Conservation (phyloP, 2,329 filamentous ascomycete species). For the Tolypocladium cylindrosporum region DNA sequence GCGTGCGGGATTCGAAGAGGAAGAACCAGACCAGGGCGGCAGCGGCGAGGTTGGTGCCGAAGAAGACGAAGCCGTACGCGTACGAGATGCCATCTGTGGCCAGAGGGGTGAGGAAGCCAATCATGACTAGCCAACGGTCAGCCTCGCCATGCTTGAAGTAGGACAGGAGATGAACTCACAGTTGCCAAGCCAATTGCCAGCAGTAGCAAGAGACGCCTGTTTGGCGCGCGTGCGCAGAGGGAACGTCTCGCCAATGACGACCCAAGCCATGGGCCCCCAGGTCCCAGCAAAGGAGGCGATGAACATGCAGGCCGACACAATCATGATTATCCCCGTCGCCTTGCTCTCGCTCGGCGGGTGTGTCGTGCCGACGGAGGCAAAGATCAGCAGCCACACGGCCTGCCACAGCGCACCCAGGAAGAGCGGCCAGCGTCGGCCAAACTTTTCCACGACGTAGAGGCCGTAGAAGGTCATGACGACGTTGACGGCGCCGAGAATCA, state of each 20-base stretch:
- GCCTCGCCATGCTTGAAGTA: neutral
- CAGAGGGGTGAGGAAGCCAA: slow-evolving; percentile 59
- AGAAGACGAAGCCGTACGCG: slow-evolving; percentile 56
- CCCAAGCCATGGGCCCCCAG: slow-evolving; percentile 63
- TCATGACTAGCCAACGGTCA: slow-evolving; percentile 35
- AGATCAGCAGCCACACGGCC: slow-evolving; percentile 53
- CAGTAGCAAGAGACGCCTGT: slow-evolving; percentile 43
- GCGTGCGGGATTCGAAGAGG: slow-evolving; percentile 53
- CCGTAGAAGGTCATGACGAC: slow-evolving; percentile 57
- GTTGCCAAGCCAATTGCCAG: slow-evolving; percentile 50
- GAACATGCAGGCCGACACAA: slow-evolving; percentile 64
- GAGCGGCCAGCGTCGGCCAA: slow-evolving; percentile 57
- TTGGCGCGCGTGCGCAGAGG: slow-evolving; percentile 45
- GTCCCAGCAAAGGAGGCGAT: slow-evolving; percentile 61
- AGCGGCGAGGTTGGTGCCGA: slow-evolving; percentile 48
- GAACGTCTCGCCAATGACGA: slow-evolving; percentile 57
- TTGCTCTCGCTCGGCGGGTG: slow-evolving; percentile 30
- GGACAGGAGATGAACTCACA: slow-evolving; percentile 22
- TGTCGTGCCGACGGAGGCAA: slow-evolving; percentile 46
- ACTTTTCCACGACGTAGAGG: slow-evolving; percentile 58
- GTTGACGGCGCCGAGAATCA: slow-evolving; percentile 60
- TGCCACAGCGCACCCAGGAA: slow-evolving; percentile 60
- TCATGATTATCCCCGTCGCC: slow-evolving; percentile 54
- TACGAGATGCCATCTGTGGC: slow-evolving; percentile 53
- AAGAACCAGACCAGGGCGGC: slow-evolving; percentile 58